These are phyloP conservation scores for Citrus hindsii DNA, from an alignment of 345 rosid species.

Conservation along the genomic window DNA sequence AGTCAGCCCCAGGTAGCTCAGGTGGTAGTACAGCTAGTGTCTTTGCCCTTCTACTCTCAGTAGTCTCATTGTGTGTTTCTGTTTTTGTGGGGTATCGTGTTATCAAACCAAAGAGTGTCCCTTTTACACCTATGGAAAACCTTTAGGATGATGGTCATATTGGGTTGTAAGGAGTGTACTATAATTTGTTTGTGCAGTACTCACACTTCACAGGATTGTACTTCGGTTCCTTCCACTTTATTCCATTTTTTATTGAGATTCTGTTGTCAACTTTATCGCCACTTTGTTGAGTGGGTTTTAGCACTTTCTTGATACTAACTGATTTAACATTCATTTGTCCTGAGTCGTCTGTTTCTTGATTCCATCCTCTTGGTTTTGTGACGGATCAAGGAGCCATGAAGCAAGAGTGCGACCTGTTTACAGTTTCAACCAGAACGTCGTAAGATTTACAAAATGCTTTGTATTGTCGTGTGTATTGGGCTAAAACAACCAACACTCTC, in stretches of 20 bases:
- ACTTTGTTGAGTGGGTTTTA: conserved; percentile 7
- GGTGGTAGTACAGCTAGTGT: conserved; percentile 44
- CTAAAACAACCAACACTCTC: no score
- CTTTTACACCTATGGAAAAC: conserved; percentile 45
- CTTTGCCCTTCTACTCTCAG: conserved; percentile 61
- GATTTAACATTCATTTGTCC: background rate
- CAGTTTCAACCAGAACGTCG: no score
- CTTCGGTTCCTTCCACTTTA: conserved; percentile 14
- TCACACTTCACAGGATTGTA: conserved; percentile 24
- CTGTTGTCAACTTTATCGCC: conserved; percentile 8
- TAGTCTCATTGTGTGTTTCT: conserved; percentile 53
- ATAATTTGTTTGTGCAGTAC: conserved; percentile 16
- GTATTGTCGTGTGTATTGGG: background rate
- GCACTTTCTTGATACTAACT: background rate
- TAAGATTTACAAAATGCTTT: background rate
- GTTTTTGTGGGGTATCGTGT: conserved; percentile 59
- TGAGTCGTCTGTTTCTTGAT: background rate
- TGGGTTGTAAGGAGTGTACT: conserved; percentile 22
- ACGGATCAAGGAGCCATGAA: background rate
- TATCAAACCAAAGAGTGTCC: conserved; percentile 25
- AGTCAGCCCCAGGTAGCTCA: conserved; percentile 37
- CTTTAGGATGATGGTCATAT: conserved; percentile 24
- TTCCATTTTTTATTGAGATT: background rate
- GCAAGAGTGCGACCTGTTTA: no score
- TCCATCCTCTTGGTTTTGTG: background rate